These are phyloP conservation scores for Magnolia sinica DNA, from an alignment of 164 flowering plant genomes.

Conservation along the genomic window DNA sequence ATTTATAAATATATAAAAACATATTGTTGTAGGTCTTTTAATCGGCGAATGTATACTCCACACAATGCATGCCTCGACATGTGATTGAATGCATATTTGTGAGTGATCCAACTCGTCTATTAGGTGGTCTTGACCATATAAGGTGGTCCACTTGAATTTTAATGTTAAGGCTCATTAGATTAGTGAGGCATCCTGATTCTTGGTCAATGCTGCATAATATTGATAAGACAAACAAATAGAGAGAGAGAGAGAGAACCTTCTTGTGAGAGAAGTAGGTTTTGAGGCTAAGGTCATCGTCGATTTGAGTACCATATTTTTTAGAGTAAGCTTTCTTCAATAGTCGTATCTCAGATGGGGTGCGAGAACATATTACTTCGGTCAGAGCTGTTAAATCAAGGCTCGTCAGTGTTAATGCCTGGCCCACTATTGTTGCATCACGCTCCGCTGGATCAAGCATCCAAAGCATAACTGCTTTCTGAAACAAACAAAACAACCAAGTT, in stretches of 20 bases:
- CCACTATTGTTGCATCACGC: slow-evolving; percentile 32
- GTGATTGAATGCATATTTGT: too few relatives aligned
- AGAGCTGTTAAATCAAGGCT: slow-evolving; percentile 22
- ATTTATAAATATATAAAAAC: too few relatives aligned
- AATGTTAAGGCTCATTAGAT: too few relatives aligned
- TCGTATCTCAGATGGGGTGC: slow-evolving; percentile 37
- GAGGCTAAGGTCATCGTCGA: slow-evolving; percentile 6
- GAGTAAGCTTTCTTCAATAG: slow-evolving; percentile 35
- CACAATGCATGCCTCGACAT: too few relatives aligned
- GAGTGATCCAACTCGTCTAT: too few relatives aligned
- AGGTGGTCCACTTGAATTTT: too few relatives aligned
- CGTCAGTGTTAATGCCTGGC: slow-evolving; percentile 20
- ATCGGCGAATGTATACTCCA: too few relatives aligned
- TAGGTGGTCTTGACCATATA: too few relatives aligned
- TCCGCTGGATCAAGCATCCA: slow-evolving; percentile 39
- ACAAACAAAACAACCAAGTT: neutral
- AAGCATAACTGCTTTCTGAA: slow-evolving; percentile 36
- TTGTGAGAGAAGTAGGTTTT: neutral
- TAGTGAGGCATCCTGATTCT: too few relatives aligned
- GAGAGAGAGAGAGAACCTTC: slow-evolving; percentile 7
- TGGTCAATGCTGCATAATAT: too few relatives aligned
- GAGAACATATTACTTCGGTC: slow-evolving; percentile 44
- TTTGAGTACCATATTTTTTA: slow-evolving; percentile 24
- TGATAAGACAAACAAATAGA: too few relatives aligned
- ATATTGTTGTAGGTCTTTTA: too few relatives aligned